Base-by-base conservation (phyloP, 306 rosid genomes). In the Malus sylvestris region DNA sequence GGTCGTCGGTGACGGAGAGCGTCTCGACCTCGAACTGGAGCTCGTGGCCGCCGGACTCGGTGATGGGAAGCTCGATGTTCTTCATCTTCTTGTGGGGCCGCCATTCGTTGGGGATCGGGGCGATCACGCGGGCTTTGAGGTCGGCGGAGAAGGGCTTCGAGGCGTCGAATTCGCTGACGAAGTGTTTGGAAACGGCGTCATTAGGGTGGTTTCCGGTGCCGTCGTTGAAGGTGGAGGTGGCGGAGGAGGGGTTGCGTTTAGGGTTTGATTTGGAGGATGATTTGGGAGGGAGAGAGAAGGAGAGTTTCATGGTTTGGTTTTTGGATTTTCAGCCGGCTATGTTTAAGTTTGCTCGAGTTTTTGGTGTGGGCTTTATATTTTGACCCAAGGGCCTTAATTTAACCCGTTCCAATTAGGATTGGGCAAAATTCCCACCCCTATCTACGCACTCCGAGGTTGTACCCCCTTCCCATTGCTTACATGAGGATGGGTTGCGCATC, bases 11-110 rank as follows among this genome's bases (percentile, higher is more conserved):
- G 52, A 70, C 78, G 25, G 49, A 25, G 5, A 71, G 55, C 1
- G 90, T 20, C 29, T 87, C 93, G 13, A 52, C 52, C 69, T 87
- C 93, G 67, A 92, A 90, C 1, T 71, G 18, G 25, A 88, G 80
- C 40, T 74, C 67, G 4, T 65, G 38, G 29, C 42, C 82, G n/a
- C 42, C 75, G 40, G 87, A 49, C 20, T 82, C 76, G 53, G 85
- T 51, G 67, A 85, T 68, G 4, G 86, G 86, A 10, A 71, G 71
- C n/a, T 81, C 79, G 49, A 85, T 81, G 42, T 90, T 88, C 78
- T 80, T 87, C 89, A 82, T 85, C 57, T 80, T 85, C 78, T 80
- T 85, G 64, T 61, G 69, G 4, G 78, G 79, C 55, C 77, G 66
- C 89, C 86, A 85, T 60, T 80, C 85, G 44, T 82, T 74, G 40